Percentiles rank a stretch among this genome's conserved stretches.
phyloP scores from a whole-genome alignment of 805 yeast genomes.

The Barnettozyma vustinii region DNA sequence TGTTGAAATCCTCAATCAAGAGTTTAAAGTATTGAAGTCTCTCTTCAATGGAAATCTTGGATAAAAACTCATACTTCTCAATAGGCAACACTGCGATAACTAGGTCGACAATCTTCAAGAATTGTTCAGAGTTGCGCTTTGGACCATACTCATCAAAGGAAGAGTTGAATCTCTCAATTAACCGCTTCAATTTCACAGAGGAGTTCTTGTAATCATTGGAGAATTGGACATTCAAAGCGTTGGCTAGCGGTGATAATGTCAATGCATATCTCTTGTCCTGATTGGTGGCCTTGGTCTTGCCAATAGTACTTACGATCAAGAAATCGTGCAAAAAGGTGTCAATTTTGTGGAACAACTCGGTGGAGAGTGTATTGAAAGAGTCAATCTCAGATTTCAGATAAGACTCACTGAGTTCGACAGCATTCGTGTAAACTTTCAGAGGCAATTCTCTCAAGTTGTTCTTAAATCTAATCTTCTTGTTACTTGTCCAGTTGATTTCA shows the following conservation, averaged over 20 bases:
- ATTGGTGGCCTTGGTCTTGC: constrained; percentile 16
- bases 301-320: constrained; percentile 28
- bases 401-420: constrained; percentile 13
- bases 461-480: constrained; percentile 6
- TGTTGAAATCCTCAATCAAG: constrained; percentile 32
- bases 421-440: constrained; percentile 15
- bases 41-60: constrained; percentile 27
- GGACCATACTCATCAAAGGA: constrained; percentile 20
- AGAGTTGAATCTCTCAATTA: constrained; percentile 26
- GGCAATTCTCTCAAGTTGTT: constrained; percentile 11
- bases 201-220: constrained; percentile 43
- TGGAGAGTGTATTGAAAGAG: constrained; percentile 9
- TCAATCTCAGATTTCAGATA: constrained; percentile 10
- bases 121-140: constrained; percentile 18
- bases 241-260: constrained; percentile 54
- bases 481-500: constrained; percentile 7
- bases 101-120: constrained; percentile 37
- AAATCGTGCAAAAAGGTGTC: constrained; percentile 32
- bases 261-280: constrained; percentile 29
- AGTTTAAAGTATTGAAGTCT: constrained; percentile 30
- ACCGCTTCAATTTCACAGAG: constrained; percentile 34
- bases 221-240: constrained; percentile 51
- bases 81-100: constrained; percentile 48
- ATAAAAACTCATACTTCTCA: constrained; percentile 37
- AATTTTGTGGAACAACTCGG: constrained; percentile 23